Base-by-base conservation (phyloP, 1,284 basidiomycete genomes). In the Ceratobasidium sp. region DNA sequence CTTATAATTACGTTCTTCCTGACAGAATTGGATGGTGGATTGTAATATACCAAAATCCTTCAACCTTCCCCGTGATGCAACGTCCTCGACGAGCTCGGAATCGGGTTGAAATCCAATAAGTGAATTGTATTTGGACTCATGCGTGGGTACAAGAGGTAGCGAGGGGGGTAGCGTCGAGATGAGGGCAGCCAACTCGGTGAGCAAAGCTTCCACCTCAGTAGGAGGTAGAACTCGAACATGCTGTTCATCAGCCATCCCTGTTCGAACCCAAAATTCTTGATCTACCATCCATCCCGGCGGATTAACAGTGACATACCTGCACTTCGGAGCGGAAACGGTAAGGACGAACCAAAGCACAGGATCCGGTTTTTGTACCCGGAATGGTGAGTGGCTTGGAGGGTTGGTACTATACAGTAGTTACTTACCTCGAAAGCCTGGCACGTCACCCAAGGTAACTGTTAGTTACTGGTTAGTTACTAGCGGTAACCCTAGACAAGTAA, bases 191-290 rank as follows among this genome's bases (percentile, higher is more conserved):
- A 66, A 50, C 38, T 41, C 38, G 38, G 44, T 41, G n/a, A 65
- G 62, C 38, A 60, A 5, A 6, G 57, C 57, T 35, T 60, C 57
- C 57, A 60, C 57, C 57, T 60, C 57, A 30, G 57, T 14, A 60
- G 57, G 12, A 35, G 57, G 57, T 30, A 60, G 30, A 30, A 60
- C 57, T 60, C 57, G 57, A 16, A 60, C 57, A 35, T 12, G 30
- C 57, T 60, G 8, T 8, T 23, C 57, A 33, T 60, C 57, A 60
- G 57, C 57, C 57, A 60, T 60, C 30, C 54, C 18, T 8, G 18
- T 55, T 6, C 57, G 16, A 60, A 23, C 23, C 23, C 4, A 33
- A 35, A 33, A 30, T 60, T n/a, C n/a, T n/a, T n/a, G n/a, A 30
- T 60, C 30, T 23, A 30, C 27, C 10, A 60, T 16, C 57, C 23